These are phyloP conservation scores for Quercus wislizeni DNA, from an alignment of 306 rosid genomes.

Conservation along the genomic window DNA sequence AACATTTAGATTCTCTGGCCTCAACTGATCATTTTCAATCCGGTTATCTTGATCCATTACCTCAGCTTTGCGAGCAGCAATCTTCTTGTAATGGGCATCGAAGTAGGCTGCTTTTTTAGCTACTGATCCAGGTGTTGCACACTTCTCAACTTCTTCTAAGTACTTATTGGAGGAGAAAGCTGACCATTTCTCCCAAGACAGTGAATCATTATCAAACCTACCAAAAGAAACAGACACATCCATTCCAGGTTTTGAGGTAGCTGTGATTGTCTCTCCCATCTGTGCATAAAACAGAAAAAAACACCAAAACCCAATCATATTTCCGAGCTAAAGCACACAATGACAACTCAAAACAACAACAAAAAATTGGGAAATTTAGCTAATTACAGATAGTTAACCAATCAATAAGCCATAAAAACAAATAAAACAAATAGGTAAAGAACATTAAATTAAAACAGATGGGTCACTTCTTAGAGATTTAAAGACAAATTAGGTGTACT, in stretches of 20 bases:
- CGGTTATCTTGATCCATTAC: constrained; percentile 66
- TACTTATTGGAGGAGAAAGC: constrained; percentile 90
- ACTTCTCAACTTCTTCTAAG: constrained; percentile 95
- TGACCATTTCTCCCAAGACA: constrained; percentile 99
- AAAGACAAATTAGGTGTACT: constrained; percentile 24
- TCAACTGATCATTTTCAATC: constrained; percentile 29
- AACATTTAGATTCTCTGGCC: constrained; percentile 42
- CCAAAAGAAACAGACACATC: constrained; percentile 96
- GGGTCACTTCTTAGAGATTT: constrained; percentile 11
- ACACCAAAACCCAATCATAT: constrained; percentile 32
- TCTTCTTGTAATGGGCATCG: constrained; percentile 93
- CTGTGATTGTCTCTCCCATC: constrained; percentile 56
- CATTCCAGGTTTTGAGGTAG: constrained; percentile 50
- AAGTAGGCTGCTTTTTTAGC: constrained; percentile 94
- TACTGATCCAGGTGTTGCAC: constrained; percentile 94
- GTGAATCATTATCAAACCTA: constrained; percentile 81
- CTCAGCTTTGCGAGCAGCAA: constrained; percentile 86
- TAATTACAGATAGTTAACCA: constrained; percentile 4
- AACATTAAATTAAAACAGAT: constrained; percentile 7
- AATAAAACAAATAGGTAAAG: constrained; percentile 19
- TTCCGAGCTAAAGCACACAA: constrained; percentile 26
- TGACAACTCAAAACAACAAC: constrained; percentile 27
- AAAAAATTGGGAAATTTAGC: constrained; percentile 15
- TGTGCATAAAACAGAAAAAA: constrained; percentile 29
- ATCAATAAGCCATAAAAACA: constrained; percentile 5